These are phyloP conservation scores for Cercospora beticola DNA, from an alignment of 2,329 filamentous ascomycete genomes.

Conservation along the genomic window DNA sequence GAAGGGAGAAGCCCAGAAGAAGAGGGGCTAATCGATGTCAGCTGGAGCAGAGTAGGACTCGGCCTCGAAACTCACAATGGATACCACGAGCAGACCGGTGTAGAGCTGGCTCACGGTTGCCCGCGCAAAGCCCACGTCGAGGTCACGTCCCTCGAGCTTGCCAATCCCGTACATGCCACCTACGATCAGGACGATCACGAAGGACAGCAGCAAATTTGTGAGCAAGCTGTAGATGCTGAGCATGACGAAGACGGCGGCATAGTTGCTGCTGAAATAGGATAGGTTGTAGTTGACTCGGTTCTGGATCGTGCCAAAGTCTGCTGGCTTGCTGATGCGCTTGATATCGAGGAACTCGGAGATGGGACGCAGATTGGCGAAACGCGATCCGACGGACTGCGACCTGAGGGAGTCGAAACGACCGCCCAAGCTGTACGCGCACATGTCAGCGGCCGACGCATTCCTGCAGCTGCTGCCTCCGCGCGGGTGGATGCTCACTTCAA, in stretches of 20 bases:
- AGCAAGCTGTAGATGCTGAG: conserved; percentile 93
- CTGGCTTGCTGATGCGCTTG: conserved; percentile 92
- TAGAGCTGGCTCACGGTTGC: conserved; percentile 92
- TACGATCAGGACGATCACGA: conserved; percentile 85
- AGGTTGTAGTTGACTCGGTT: conserved; percentile 96
- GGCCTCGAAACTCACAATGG: conserved; percentile 50
- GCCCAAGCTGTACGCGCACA: conserved; percentile 48
- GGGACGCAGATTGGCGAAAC: conserved; percentile 90
- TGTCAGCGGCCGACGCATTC: conserved; percentile 12
- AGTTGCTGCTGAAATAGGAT: conserved; percentile 97
- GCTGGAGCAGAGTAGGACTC: not conserved
- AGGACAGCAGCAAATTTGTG: conserved; percentile 81
- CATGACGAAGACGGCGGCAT: conserved; percentile 89
- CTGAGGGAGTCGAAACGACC: conserved; percentile 84
- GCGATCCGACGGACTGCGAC: conserved; percentile 71
- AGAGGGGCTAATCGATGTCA: conserved; percentile 57
- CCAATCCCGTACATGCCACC: conserved; percentile 89
- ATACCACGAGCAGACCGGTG: conserved; percentile 78
- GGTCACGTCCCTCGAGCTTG: conserved; percentile 82
- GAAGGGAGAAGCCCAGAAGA: conserved; percentile 81
- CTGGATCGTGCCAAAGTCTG: conserved; percentile 86
- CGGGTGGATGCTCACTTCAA: conserved; percentile 57
- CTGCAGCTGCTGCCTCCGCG: not conserved
- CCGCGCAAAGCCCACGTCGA: conserved; percentile 78
- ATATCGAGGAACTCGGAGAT: conserved; percentile 92